Conservation (phyloP, 805 yeast species). For the Wickerhamiella domercqiae region DNA sequence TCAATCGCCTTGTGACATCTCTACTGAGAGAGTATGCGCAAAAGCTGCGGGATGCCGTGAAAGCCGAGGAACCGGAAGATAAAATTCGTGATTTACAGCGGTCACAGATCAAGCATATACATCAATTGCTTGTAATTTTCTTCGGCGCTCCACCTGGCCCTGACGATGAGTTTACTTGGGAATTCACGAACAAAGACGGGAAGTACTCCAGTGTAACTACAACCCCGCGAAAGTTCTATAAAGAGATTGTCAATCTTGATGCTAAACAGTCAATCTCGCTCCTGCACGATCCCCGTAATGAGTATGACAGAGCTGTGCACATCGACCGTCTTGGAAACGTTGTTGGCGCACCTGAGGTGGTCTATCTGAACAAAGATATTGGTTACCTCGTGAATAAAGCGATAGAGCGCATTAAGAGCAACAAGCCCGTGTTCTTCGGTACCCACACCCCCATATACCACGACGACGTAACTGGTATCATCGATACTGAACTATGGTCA, state of each 20-base stretch:
- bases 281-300: constrained; percentile 72
- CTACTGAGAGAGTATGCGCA: constrained; percentile 70
- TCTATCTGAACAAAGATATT: constrained; percentile 54
- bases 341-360: constrained; percentile 50
- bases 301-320: constrained; percentile 43
- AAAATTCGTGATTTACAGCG: constrained; percentile 28
- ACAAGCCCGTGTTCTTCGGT: constrained; percentile 77
- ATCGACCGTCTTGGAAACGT: constrained; percentile 67
- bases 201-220: constrained; percentile 30
- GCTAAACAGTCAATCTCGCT: constrained; percentile 43
- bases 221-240: constrained; percentile 54
- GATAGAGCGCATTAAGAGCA: constrained; percentile 49
- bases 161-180: constrained; percentile 54
- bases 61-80: constrained; percentile 28
- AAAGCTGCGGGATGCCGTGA: constrained; percentile 37
- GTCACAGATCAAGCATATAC: constrained; percentile 39
- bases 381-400: constrained; percentile 44
- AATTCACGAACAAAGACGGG: constrained; percentile 57
- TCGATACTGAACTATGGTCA: constrained; percentile 55
- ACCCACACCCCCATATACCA: constrained; percentile 74
- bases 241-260: constrained; percentile 37
- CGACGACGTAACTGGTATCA: constrained; percentile 48
- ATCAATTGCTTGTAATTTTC: constrained; percentile 48
- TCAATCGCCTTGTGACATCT: constrained; percentile 50
- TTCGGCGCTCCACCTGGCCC: constrained; percentile 73